These are phyloP conservation scores for Selaginella tamariscina DNA, from an alignment of 75 land plant genomes.

Conservation along the genomic window DNA sequence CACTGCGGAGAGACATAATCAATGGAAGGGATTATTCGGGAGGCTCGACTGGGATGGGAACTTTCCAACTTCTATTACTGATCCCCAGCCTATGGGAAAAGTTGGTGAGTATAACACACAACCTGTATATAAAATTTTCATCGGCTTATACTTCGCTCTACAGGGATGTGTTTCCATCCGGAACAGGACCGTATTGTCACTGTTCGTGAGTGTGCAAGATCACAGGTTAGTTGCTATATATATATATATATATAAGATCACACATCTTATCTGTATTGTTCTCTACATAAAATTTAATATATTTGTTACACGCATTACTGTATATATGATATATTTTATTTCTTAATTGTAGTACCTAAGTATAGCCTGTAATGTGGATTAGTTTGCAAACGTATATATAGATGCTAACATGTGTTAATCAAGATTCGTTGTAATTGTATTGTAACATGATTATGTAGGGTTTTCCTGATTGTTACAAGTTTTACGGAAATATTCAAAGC, in stretches of 20 bases:
- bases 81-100: slow-evolving; percentile 99
- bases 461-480: slow-evolving; percentile 66
- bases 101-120: too few species aligned
- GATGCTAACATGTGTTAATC: not conserved
- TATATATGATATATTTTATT: too few species aligned
- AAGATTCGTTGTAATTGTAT: not conserved
- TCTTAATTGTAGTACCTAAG: not conserved
- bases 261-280: too few species aligned
- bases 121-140: too few species aligned
- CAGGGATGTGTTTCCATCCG: slow-evolving; percentile 98
- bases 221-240: slow-evolving; percentile 46
- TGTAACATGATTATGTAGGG: slow-evolving; percentile 47
- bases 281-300: too few species aligned
- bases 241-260: too few species aligned
- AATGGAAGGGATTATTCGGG: slow-evolving; percentile 96
- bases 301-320: too few species aligned
- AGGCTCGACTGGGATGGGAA: slow-evolving; percentile 98
- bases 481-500: slow-evolving; percentile 62
- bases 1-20: slow-evolving; percentile 91
- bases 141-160: too few species aligned
- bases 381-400: not conserved
- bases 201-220: slow-evolving; percentile 96
- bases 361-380: not conserved
- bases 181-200: slow-evolving; percentile 95
- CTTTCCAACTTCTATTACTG: slow-evolving; percentile 94